Percentiles rank a stretch among this genome's conserved stretches.
Conservation (phyloP, 202 grass and related monocot genomes). For the Panicum virgatum region DNA sequence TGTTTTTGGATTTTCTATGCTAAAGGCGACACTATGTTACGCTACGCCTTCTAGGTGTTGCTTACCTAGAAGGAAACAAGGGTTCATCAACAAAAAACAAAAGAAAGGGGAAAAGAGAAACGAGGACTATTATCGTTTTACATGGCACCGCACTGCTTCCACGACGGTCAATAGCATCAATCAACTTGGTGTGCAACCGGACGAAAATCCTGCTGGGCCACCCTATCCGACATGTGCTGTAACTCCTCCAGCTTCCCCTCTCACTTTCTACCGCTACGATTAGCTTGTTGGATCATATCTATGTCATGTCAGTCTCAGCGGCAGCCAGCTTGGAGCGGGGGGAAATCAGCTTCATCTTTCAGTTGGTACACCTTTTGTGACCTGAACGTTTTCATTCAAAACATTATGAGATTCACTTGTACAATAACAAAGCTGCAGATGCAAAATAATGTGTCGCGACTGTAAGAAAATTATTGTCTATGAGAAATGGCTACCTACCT, state of each 20-base stretch:
- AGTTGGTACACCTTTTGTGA: slow-evolving; percentile 37
- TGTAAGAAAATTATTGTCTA: neutral
- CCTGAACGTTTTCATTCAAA: slow-evolving; percentile 35
- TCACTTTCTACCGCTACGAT: neutral
- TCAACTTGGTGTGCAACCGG: neutral
- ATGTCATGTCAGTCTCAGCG: slow-evolving; percentile 22
- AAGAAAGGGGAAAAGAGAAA: neutral
- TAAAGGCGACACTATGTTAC: slow-evolving; percentile 17
- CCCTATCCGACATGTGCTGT: slow-evolving; percentile 4
- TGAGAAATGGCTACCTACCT: slow-evolving; percentile 48
- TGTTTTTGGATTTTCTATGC: slow-evolving; percentile 27
- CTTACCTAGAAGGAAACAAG: neutral
- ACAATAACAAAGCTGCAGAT: neutral
- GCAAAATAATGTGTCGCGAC: neutral
- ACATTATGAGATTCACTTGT: neutral
- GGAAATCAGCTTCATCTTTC: slow-evolving; percentile 72
- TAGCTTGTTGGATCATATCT: slow-evolving; percentile 34
- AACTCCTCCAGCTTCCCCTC: neutral
- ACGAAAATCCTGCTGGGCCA: slow-evolving; percentile 19
- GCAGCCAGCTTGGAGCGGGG: slow-evolving; percentile 48
- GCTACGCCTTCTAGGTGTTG: slow-evolving; percentile 5
- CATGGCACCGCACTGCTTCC: slow-evolving; percentile 26
- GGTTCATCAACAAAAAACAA: neutral
- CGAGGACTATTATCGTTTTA: slow-evolving; percentile 37
- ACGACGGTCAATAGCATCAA: slow-evolving; percentile 22